Evolutionary conservation across 2,329 filamentous ascomycete genomes (phyloP).

Genomic region (Trichoderma afroharzianum): DNA sequence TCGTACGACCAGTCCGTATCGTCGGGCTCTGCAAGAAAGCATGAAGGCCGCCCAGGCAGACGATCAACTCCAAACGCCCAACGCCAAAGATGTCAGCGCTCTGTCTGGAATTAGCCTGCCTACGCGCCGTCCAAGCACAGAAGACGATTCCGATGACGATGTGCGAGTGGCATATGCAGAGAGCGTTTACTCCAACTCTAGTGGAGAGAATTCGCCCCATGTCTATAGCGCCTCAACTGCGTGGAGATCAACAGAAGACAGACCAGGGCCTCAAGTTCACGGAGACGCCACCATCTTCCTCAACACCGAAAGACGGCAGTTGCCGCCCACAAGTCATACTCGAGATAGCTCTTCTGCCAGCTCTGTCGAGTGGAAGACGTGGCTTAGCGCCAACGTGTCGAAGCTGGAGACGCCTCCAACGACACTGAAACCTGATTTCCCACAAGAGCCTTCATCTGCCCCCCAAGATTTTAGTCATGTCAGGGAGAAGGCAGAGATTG

Average conservation of each 20-base stretch:
- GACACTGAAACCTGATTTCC: slow-evolving; percentile 15
- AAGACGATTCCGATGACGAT: slow-evolving; percentile 37
- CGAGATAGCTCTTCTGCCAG: slow-evolving; percentile 42
- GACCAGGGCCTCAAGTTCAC: background rate
- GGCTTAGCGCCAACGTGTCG: slow-evolving; percentile 50
- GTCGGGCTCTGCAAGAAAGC: slow-evolving; percentile 46
- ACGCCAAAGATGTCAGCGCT: slow-evolving; percentile 39
- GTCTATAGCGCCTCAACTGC: background rate
- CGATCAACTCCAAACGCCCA: slow-evolving; percentile 25
- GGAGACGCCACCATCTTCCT: slow-evolving; percentile 15
- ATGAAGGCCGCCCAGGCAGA: slow-evolving; percentile 38
- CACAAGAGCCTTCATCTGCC: background rate
- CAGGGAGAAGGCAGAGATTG: slow-evolving; percentile 49
- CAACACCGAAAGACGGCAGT: slow-evolving; percentile 19
- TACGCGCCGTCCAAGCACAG: slow-evolving; percentile 37
- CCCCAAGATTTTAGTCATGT: slow-evolving; percentile 38
- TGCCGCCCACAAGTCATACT: slow-evolving; percentile 23
- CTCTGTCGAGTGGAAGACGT: slow-evolving; percentile 53
- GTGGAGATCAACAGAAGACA: background rate
- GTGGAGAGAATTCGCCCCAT: slow-evolving; percentile 23
- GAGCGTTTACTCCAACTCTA: slow-evolving; percentile 45
- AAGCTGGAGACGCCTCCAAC: slow-evolving; percentile 38
- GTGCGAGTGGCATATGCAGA: slow-evolving; percentile 40
- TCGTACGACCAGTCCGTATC: slow-evolving; percentile 53
- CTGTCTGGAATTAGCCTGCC: slow-evolving; percentile 40